Evolutionary conservation across 495 filamentous ascomycete genomes (phyloP).

Genomic region (Copromyces sp.): DNA sequence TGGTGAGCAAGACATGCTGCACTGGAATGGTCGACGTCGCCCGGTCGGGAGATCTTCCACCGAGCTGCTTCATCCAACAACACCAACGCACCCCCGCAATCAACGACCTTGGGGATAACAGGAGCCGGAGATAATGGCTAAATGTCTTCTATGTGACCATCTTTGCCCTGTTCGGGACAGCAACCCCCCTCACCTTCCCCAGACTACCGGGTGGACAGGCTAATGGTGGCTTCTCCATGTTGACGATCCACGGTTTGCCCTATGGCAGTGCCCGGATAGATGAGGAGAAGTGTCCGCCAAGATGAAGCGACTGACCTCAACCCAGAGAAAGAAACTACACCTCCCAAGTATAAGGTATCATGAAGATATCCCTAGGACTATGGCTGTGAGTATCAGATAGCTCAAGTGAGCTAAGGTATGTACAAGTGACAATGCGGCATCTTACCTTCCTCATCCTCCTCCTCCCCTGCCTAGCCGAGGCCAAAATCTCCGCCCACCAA

Average conservation of each 20-base stretch:
- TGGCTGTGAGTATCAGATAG: background rate
- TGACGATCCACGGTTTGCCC: background rate
- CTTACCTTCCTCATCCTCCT: slow-evolving; percentile 11
- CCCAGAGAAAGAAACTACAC: background rate
- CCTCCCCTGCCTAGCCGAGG: slow-evolving; percentile 14
- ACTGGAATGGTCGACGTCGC: background rate
- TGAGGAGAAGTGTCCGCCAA: background rate
- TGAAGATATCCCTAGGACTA: background rate
- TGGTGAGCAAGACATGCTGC: background rate
- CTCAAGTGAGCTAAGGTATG: background rate
- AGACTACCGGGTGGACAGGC: background rate
- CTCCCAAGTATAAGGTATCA: background rate
- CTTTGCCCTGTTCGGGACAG: slow-evolving; percentile 3
- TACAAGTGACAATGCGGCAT: background rate
- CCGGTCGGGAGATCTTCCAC: slow-evolving; percentile 10
- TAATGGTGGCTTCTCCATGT: background rate
- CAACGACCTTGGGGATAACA: background rate
- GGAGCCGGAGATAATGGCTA: slow-evolving; percentile 5
- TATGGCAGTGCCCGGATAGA: background rate
- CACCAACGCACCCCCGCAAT: slow-evolving; percentile 8
- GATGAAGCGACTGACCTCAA: background rate
- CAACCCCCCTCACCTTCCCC: background rate
- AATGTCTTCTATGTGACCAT: background rate
- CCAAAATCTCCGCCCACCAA: slow-evolving; percentile 15
- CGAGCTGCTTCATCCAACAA: background rate